These are phyloP conservation scores for Alternaria gaisen DNA, from an alignment of 2,329 filamentous ascomycete genomes.

Conservation along the genomic window DNA sequence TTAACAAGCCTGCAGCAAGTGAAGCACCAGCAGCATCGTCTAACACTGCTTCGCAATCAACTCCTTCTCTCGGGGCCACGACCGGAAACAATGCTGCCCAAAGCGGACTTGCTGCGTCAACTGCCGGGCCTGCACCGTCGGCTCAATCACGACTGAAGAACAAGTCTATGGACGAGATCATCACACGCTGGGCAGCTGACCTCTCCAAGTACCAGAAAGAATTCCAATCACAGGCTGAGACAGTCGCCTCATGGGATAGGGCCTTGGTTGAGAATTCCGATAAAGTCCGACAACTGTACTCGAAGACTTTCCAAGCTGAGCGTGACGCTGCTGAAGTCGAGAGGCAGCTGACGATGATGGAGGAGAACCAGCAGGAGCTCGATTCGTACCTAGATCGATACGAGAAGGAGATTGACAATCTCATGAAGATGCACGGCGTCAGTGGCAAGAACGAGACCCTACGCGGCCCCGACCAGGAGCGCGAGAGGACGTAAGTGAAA, in stretches of 20 bases:
- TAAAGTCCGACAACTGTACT: conserved; percentile 92
- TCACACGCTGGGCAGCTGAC: conserved; percentile 95
- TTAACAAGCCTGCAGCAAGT: conserved; percentile 34
- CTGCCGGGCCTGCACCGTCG: conserved; percentile 80
- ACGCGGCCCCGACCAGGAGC: conserved; percentile 90
- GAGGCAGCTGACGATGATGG: conserved; percentile 85
- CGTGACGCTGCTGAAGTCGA: conserved; percentile 93
- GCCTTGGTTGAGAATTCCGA: conserved; percentile 92
- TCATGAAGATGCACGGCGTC: conserved; percentile 87
- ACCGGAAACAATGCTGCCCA: conserved; percentile 34
- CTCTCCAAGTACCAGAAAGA: conserved; percentile 96
- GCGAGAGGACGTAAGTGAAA: conserved; percentile 79
- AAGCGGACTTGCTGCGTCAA: conserved; percentile 72
- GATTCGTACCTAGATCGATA: conserved; percentile 89
- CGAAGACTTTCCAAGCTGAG: conserved; percentile 92
- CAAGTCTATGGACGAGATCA: conserved; percentile 99
- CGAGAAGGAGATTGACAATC: conserved; percentile 87
- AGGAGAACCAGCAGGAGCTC: conserved; percentile 91
- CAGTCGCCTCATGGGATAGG: conserved; percentile 90
- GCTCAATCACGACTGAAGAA: conserved; percentile 89
- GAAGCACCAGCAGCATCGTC: conserved; percentile 31
- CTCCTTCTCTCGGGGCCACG: conserved; percentile 27
- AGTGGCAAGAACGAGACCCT: conserved; percentile 70
- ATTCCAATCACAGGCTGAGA: conserved; percentile 88
- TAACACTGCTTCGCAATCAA: conserved; percentile 36